These are phyloP conservation scores for Arabidopsis lyrata DNA, from an alignment of 441 rosid genomes.

Conservation along the genomic window DNA sequence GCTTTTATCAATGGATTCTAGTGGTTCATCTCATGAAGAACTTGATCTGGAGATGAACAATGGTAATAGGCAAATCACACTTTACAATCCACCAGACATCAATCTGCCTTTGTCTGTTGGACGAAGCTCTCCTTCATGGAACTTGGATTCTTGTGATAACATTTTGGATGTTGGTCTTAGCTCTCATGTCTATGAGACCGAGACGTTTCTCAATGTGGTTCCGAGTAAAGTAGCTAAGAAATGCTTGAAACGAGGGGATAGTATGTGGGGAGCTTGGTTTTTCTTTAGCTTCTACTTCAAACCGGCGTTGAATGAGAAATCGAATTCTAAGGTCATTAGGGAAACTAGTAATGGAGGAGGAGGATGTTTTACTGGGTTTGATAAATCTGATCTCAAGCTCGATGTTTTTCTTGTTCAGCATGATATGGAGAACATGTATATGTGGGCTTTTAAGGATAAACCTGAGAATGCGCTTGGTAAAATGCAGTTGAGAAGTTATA, in stretches of 20 bases:
- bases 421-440: slow-evolving; percentile 82
- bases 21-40: slow-evolving; percentile 68
- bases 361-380: slow-evolving; percentile 54
- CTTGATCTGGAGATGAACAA: slow-evolving; percentile 62
- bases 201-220: slow-evolving; percentile 52
- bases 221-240: slow-evolving; percentile 53
- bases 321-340: slow-evolving; percentile 61
- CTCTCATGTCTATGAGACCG: slow-evolving; percentile 56
- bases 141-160: slow-evolving; percentile 56
- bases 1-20: slow-evolving; percentile 72
- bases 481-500: slow-evolving; percentile 76
- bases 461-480: slow-evolving; percentile 76
- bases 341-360: slow-evolving; percentile 45
- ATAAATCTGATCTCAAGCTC: slow-evolving; percentile 68
- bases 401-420: slow-evolving; percentile 79
- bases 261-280: slow-evolving; percentile 87
- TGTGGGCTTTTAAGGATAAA: slow-evolving; percentile 81
- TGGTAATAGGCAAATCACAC: slow-evolving; percentile 48
- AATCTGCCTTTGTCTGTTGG: slow-evolving; percentile 68
- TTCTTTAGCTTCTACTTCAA: slow-evolving; percentile 74
- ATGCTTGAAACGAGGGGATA: slow-evolving; percentile 64
- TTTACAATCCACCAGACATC: slow-evolving; percentile 72
- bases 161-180: slow-evolving; percentile 65
- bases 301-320: slow-evolving; percentile 65
- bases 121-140: slow-evolving; percentile 61